A percentile compares a stretch with the other conserved stretches of the same genome.
These are phyloP conservation scores for Ceriops zippeliana DNA, from an alignment of 345 rosid genomes.

Conservation along the genomic window DNA sequence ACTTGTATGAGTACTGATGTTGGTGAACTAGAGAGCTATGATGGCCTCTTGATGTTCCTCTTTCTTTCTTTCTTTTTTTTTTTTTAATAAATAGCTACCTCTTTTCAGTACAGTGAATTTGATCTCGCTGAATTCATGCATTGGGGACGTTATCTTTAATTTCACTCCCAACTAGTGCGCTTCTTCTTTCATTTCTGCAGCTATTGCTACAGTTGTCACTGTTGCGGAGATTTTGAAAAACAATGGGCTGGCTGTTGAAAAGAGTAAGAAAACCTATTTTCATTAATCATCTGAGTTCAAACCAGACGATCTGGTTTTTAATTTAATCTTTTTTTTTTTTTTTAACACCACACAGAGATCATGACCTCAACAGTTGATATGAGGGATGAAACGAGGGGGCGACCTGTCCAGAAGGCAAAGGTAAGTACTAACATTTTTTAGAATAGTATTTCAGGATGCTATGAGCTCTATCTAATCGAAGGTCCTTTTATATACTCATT, in stretches of 20 bases:
- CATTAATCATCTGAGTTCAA: not conserved
- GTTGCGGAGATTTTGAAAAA: conserved; percentile 84
- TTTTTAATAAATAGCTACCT: too few species aligned
- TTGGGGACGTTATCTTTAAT: not conserved
- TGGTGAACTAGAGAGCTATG: not conserved
- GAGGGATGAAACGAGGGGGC: conserved; percentile 73
- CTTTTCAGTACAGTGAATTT: too few species aligned
- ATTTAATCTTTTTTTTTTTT: not conserved
- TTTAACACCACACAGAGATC: conserved; percentile 44
- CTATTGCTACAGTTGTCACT: conserved; percentile 81
- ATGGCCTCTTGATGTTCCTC: not conserved
- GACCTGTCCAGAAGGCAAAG: conserved; percentile 81
- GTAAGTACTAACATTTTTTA: conserved; percentile 26
- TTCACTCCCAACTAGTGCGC: not conserved
- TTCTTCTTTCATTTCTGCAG: conserved; percentile 37
- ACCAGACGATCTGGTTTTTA: not conserved
- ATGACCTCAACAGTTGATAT: conserved; percentile 74
- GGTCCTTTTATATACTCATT: too few species aligned
- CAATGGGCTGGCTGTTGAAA: conserved; percentile 80
- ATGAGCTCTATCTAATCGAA: too few species aligned
- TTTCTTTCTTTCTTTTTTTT: not conserved
- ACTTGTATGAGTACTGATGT: not conserved
- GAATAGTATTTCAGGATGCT: too few species aligned
- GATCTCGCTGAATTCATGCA: too few species aligned
- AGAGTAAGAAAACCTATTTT: conserved; percentile 46